Evolutionary conservation across 2,329 filamentous ascomycete genomes (phyloP).

Genomic region (Claviceps humidiphila): DNA sequence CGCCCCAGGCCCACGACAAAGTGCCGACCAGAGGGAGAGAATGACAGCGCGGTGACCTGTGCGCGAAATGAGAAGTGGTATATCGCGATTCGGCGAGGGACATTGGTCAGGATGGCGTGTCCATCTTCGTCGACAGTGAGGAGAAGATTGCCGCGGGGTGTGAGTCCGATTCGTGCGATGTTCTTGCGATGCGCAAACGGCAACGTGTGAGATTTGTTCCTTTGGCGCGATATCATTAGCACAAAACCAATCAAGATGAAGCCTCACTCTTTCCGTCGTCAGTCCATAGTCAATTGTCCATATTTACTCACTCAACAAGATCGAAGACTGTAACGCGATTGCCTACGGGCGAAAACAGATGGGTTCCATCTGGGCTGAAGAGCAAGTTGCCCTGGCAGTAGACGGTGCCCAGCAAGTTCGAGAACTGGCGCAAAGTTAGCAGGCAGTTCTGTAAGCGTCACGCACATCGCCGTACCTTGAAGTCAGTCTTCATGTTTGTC

Average conservation of each 20-base stretch:
- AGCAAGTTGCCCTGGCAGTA: constrained; percentile 96
- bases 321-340: constrained; percentile 95
- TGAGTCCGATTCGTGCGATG: constrained; percentile 75
- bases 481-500: constrained; percentile 91
- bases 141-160: constrained; percentile 80
- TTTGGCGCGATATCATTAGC: constrained; percentile 18
- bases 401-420: constrained; percentile 93
- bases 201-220: constrained; percentile 77
- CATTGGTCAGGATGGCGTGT: constrained; percentile 82
- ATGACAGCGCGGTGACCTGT: constrained; percentile 70
- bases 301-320: constrained; percentile 63
- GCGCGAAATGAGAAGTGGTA: constrained; percentile 93
- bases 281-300: too few species aligned
- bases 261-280: too few species aligned
- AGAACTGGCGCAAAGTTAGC: constrained; percentile 54
- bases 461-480: constrained; percentile 52
- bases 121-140: constrained; percentile 92
- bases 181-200: constrained; percentile 91
- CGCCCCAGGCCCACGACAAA: constrained; percentile 83
- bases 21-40: constrained; percentile 80
- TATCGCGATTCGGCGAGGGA: constrained; percentile 70
- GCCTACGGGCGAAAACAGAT: constrained; percentile 88
- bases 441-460: background rate
- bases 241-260: too few species aligned
- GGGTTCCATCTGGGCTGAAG: constrained; percentile 92